Evolutionary conservation across 768 basidiomycete species (phyloP), one percentile per base, ranked within the genome.

Genomic region (Daedalea quercina): DNA sequence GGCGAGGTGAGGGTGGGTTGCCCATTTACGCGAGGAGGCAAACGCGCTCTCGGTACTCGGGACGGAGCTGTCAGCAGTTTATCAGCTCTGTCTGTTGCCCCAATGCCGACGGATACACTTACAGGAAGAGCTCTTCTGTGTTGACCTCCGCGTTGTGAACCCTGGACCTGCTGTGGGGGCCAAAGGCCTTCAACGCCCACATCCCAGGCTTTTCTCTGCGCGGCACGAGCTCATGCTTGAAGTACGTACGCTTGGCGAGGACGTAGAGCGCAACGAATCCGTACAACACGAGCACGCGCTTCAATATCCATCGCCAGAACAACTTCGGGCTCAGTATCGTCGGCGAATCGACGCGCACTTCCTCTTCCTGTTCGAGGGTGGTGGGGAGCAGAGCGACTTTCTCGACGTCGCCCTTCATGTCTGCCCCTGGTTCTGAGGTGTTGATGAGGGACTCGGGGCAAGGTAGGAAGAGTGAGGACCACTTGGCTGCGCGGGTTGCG

Each of bases 31-130:
- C 20, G 85, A 85, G 4, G 78, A 73, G 25, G 70, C 72, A 1
- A 82, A 59, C 1, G 86, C 87, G 53, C 79, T 84, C 45, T 77
- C 75, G 4, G 72, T 60, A 55, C 73, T 76, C 1, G 85, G 87
- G 11, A 84, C 64, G 13, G 77, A 77, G 20, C 83, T 84, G 26
- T 4, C 46, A 49, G 12, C 28, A 41, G 37, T 19, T 22, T 54
- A 46, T 55, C 46, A n/a, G 9, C 1, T 13, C 28, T n/a, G 35
- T 24, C 19, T n/a, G n/a, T n/a, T n/a, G n/a, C n/a, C n/a, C n/a
- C n/a, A n/a, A n/a, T n/a, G n/a, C n/a, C n/a, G n/a, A n/a, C n/a
- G n/a, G n/a, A n/a, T n/a, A n/a, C n/a, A 60, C 72, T 61, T 46
- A 72, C 73, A 75, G 63, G 58, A 67, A 73, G 1, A 61, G 34